Conservation (phyloP, 208 protist species). For the Crithidia acanthocephali region DNA sequence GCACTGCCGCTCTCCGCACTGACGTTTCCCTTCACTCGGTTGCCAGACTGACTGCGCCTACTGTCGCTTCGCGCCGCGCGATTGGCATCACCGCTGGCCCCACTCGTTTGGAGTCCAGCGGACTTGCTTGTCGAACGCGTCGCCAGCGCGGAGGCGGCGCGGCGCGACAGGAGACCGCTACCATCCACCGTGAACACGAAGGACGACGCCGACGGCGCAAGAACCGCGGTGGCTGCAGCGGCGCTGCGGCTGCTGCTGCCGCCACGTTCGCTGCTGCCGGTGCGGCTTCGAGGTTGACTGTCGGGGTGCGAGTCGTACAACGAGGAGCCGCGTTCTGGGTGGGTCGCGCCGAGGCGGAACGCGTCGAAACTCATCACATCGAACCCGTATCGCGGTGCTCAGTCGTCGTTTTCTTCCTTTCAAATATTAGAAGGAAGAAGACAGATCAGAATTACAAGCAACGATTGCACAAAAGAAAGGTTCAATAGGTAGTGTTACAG, state of each 20-base stretch:
- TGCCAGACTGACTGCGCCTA: neutral
- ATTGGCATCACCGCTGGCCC: no score
- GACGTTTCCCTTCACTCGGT: neutral
- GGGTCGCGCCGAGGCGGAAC: neutral
- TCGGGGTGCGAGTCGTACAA: neutral
- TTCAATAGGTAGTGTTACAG: no score
- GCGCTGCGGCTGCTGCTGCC: neutral
- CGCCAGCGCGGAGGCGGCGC: no score
- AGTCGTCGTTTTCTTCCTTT: no score
- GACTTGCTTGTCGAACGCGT: neutral
- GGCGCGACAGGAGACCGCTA: no score
- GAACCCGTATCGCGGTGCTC: neutral
- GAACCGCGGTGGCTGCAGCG: no score
- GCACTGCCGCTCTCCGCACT: neutral
- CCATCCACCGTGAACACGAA: no score
- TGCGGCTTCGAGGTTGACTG: neutral
- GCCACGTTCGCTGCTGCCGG: neutral
- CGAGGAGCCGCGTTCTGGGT: neutral
- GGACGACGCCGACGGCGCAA: no score
- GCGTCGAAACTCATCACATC: conserved; percentile 11
- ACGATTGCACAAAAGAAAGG: no score
- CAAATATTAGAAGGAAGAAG: no score
- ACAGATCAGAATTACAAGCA: no score
- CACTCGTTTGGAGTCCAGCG: no score
- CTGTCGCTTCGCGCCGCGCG: neutral